phyloP scores from a whole-genome alignment of 306 rosid species.

The Pyrus communis region DNA sequence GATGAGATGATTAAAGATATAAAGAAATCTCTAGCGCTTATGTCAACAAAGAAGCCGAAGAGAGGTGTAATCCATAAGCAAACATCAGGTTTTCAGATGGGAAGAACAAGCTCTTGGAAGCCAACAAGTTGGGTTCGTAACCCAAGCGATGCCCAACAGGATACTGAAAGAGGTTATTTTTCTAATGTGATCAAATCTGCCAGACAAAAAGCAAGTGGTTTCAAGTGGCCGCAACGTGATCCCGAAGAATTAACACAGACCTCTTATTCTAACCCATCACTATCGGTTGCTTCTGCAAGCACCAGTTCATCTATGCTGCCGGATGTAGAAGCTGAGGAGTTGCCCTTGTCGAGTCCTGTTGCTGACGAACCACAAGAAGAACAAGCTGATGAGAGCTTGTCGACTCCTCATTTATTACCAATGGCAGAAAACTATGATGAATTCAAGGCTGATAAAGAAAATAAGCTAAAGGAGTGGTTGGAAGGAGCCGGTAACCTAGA shows the following conservation, averaged over 20 bases:
- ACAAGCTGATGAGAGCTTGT: slow-evolving; percentile 19
- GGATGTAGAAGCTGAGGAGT: slow-evolving; percentile 48
- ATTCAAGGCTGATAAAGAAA: slow-evolving; percentile 75
- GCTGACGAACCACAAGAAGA: slow-evolving; percentile 38
- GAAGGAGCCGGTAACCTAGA: slow-evolving; percentile 38
- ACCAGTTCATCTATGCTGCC: slow-evolving; percentile 40
- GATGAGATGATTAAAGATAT: slow-evolving; percentile 82
- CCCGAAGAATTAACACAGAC: slow-evolving; percentile 19
- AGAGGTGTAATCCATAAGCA: slow-evolving; percentile 44
- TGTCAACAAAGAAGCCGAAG: slow-evolving; percentile 58
- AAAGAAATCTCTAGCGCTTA: slow-evolving; percentile 49
- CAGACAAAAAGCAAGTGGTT: slow-evolving; percentile 50
- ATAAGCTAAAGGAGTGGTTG: slow-evolving; percentile 73
- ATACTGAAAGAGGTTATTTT: slow-evolving; percentile 41
- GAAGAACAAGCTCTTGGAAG: slow-evolving; percentile 43
- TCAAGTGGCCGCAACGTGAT: slow-evolving; percentile 61
- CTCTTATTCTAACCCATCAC: slow-evolving; percentile 16
- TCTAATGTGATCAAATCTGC: slow-evolving; percentile 65
- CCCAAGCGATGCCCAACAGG: slow-evolving; percentile 17
- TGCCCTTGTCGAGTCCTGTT: slow-evolving; percentile 47
- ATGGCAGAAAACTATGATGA: slow-evolving; percentile 48
- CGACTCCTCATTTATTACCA: slow-evolving; percentile 19
- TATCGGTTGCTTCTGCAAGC: slow-evolving; percentile 29
- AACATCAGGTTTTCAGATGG: slow-evolving; percentile 31
- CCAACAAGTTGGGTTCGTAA: slow-evolving; percentile 30